Conservation (phyloP, 2,329 filamentous ascomycete genomes). For the Chrysosporium queenslandicum region DNA sequence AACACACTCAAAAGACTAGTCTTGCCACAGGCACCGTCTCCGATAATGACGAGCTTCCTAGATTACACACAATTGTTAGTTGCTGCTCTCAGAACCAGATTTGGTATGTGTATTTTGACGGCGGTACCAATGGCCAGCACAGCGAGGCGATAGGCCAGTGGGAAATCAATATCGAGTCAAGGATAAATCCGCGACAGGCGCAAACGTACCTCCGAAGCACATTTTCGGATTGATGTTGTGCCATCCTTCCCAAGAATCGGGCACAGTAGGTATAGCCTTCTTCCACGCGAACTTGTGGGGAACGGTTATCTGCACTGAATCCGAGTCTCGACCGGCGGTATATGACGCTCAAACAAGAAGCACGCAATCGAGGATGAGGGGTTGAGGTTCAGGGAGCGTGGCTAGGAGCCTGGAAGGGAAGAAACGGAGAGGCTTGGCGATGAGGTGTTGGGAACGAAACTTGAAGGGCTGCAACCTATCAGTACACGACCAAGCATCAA, state of each 20-base stretch:
- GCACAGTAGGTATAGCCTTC: background rate
- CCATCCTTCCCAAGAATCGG: conserved; percentile 23
- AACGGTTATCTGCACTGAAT: background rate
- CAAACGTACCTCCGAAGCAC: conserved; percentile 28
- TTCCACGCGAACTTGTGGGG: background rate
- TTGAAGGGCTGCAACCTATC: conserved; percentile 4
- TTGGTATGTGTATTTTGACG: background rate
- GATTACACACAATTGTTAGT: conserved; percentile 7
- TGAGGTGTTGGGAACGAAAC: background rate
- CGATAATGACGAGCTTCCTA: conserved; percentile 94
- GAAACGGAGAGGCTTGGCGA: background rate
- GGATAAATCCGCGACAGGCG: background rate
- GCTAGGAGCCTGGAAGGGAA: background rate
- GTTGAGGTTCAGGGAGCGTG: background rate
- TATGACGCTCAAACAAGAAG: background rate
- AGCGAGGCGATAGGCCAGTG: background rate
- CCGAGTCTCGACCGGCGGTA: background rate
- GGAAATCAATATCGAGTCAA: background rate
- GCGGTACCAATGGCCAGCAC: background rate
- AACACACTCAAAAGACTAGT: conserved; percentile 96
- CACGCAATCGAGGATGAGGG: background rate
- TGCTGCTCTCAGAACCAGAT: conserved; percentile 7
- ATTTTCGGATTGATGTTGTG: conserved; percentile 34
- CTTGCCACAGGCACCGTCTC: conserved; percentile 95
- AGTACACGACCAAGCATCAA: background rate